These are phyloP conservation scores for Pythium phragmiticola DNA, from an alignment of 352 stramenopile genomes.

Conservation along the genomic window DNA sequence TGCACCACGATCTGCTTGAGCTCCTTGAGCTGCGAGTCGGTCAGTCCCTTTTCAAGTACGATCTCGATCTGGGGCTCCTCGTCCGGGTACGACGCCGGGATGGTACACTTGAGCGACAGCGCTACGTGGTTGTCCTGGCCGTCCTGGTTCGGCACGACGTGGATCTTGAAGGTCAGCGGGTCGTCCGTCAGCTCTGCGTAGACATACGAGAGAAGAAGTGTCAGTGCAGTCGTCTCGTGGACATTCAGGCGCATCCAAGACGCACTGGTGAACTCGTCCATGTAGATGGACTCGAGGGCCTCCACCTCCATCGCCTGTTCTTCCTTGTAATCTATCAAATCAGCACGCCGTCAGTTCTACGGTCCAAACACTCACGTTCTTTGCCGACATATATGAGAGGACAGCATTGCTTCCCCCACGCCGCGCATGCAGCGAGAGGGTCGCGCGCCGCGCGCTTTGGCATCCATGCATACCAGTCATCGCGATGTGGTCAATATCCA, in stretches of 20 bases:
- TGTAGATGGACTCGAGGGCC: constrained; percentile 88
- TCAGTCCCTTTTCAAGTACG: constrained; percentile 75
- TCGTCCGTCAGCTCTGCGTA: constrained; percentile 73
- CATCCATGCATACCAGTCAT: constrained; percentile 34
- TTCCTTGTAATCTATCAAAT: constrained; percentile 72
- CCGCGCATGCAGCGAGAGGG: not conserved
- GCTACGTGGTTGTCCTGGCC: constrained; percentile 82
- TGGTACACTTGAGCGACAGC: constrained; percentile 68
- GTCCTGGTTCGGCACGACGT: constrained; percentile 84
- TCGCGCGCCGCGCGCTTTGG: not conserved
- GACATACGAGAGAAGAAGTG: not conserved
- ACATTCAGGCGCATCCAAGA: not conserved
- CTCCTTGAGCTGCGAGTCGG: constrained; percentile 77
- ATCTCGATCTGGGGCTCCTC: constrained; percentile 69
- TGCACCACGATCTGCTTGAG: constrained; percentile 59
- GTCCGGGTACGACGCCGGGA: constrained; percentile 82
- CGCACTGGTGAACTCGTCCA: constrained; percentile 87
- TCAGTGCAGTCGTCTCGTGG: not conserved
- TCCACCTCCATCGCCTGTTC: constrained; percentile 89
- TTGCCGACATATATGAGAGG: not conserved
- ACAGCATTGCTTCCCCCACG: not conserved
- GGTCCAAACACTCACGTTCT: not conserved
- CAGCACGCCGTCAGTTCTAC: not conserved
- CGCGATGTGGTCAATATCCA: constrained; percentile 26
- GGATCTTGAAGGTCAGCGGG: constrained; percentile 70